Conservation (phyloP, 768 basidiomycete genomes). For the Inosperma sp. region DNA sequence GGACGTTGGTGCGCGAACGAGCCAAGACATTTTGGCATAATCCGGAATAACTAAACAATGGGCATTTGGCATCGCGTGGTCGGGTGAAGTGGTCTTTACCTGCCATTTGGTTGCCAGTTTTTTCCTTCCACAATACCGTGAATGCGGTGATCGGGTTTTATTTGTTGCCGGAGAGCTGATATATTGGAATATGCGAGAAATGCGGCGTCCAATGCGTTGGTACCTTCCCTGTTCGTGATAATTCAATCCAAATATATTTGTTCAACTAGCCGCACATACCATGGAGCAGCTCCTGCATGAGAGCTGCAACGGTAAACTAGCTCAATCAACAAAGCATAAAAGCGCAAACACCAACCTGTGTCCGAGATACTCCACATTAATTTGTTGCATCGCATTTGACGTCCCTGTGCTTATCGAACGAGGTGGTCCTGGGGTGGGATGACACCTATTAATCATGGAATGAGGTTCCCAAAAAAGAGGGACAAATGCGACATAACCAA, state of each 20-base stretch:
- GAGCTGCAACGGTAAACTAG: constrained; percentile 41
- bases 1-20: constrained; percentile 63
- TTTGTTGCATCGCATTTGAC: constrained; percentile 58
- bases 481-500: constrained; percentile 24
- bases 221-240: constrained; percentile 55
- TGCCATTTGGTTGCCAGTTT: constrained; percentile 67
- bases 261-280: constrained; percentile 35
- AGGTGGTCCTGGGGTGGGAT: constrained; percentile 56
- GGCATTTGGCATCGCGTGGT: constrained; percentile 1
- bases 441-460: constrained; percentile 49
- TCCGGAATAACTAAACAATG: constrained; percentile 68
- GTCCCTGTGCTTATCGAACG: constrained; percentile 49
- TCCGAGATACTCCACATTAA: constrained; percentile 70
- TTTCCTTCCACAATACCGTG: constrained; percentile 73
- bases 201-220: constrained; percentile 85
- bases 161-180: constrained; percentile 80
- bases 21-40: constrained; percentile 70
- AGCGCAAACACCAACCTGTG: constrained; percentile 48
- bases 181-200: constrained; percentile 78
- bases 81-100: constrained; percentile 15
- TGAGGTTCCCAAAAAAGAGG: not conserved
- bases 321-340: not conserved
- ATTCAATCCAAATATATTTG: constrained; percentile 1
- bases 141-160: constrained; percentile 74
- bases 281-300: constrained; percentile 76